Percentiles rank a stretch among this genome's conserved stretches.
These are phyloP conservation scores for Aspergillus latus DNA, from an alignment of 2,329 filamentous ascomycete genomes.

Conservation along the genomic window DNA sequence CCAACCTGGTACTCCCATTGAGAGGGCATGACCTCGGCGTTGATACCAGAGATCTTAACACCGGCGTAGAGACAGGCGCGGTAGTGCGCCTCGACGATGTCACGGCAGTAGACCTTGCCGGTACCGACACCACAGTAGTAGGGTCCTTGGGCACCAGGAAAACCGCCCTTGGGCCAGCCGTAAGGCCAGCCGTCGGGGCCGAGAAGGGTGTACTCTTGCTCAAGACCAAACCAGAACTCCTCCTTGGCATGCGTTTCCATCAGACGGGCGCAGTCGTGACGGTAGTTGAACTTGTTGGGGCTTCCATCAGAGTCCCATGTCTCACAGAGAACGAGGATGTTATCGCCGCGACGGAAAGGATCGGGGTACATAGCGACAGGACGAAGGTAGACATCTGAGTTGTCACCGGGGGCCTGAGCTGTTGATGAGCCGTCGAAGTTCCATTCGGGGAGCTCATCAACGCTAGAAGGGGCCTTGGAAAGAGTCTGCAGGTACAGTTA, in stretches of 20 bases:
- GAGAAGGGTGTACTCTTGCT: constrained; percentile 96
- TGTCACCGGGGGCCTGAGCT: constrained; percentile 85
- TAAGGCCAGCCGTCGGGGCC: constrained; percentile 84
- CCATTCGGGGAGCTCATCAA: constrained; percentile 72
- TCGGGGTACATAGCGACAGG: constrained; percentile 87
- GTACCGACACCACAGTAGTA: constrained; percentile 99
- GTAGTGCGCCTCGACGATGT: constrained; percentile 95
- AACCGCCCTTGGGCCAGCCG: constrained; percentile 85
- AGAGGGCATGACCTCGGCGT: constrained; percentile 96
- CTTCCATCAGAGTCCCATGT: constrained; percentile 92
- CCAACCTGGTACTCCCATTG: constrained; percentile 99
- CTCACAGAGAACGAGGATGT: constrained; percentile 91
- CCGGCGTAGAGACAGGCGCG: constrained; percentile 85
- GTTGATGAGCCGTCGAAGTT: constrained; percentile 90
- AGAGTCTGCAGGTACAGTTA: constrained; percentile 55
- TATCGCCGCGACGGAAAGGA: constrained; percentile 84
- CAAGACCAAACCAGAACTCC: constrained; percentile 95
- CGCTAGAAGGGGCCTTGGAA: constrained; percentile 54
- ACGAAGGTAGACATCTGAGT: constrained; percentile 96
- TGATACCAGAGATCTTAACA: constrained; percentile 95
- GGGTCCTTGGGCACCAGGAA: constrained; percentile 87
- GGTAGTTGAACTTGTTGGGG: constrained; percentile 98
- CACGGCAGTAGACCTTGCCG: constrained; percentile 95
- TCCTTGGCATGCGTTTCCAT: constrained; percentile 84
- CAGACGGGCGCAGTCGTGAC: constrained; percentile 83